Evolutionary conservation across 2,329 filamentous ascomycete genomes (phyloP).

Genomic region (Hypoxylon sp.): DNA sequence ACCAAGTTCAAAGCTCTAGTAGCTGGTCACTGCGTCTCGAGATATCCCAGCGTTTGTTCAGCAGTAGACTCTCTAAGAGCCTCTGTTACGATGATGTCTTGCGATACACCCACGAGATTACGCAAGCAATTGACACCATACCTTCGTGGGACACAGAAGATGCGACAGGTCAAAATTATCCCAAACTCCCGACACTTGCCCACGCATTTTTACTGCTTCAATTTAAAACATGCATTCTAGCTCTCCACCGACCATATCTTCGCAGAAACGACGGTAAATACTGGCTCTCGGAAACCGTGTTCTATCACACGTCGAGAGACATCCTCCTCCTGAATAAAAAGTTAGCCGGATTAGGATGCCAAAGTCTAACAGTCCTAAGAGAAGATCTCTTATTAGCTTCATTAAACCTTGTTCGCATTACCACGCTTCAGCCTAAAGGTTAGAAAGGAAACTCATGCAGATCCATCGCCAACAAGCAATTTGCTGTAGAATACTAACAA

Average conservation of each 20-base stretch:
- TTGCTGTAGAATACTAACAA: slow-evolving; percentile 2
- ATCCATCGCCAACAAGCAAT: not conserved
- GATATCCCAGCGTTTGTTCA: slow-evolving; percentile 40
- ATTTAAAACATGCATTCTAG: slow-evolving; percentile 45
- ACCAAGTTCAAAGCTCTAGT: slow-evolving; percentile 45
- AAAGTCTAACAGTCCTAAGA: slow-evolving; percentile 37
- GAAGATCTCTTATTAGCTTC: slow-evolving; percentile 47
- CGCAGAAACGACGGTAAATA: slow-evolving; percentile 31
- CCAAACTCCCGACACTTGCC: slow-evolving; percentile 16
- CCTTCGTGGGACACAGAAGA: slow-evolving; percentile 38
- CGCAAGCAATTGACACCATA: slow-evolving; percentile 43
- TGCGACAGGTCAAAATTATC: not conserved
- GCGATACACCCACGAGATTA: slow-evolving; percentile 46
- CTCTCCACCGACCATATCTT: slow-evolving; percentile 49
- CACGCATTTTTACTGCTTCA: slow-evolving; percentile 46
- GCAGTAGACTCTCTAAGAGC: slow-evolving; percentile 11
- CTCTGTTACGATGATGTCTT: slow-evolving; percentile 47
- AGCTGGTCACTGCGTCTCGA: slow-evolving; percentile 47
- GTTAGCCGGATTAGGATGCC: slow-evolving; percentile 34
- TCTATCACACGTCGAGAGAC: slow-evolving; percentile 46
- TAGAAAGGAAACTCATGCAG: not conserved
- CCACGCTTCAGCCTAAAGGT: slow-evolving; percentile 43
- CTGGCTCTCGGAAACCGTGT: slow-evolving; percentile 47
- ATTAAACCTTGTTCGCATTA: slow-evolving; percentile 43
- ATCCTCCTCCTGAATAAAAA: slow-evolving; percentile 45